Evolutionary conservation across 352 stramenopile species (phyloP).

Genomic region (Pythium angustatum): DNA sequence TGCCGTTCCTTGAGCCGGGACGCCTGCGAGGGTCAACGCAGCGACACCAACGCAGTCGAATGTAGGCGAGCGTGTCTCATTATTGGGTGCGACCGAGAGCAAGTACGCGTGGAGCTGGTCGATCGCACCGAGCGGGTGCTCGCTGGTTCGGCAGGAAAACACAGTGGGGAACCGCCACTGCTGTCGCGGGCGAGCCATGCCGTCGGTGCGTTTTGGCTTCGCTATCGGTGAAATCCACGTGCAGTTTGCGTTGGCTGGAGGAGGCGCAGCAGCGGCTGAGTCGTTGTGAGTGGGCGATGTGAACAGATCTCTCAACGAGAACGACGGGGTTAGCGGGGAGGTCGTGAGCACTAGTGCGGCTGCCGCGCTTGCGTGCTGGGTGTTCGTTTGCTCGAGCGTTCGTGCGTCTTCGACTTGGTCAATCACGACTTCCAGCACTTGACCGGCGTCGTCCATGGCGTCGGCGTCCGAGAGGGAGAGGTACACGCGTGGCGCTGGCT

Average conservation of each 20-base stretch:
- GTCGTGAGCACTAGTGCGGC: not conserved
- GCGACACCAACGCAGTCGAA: not conserved
- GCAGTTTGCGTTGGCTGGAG: not conserved
- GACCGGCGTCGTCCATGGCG: not conserved
- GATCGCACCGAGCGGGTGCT: not conserved
- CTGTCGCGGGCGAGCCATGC: not conserved
- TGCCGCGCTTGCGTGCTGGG: not conserved
- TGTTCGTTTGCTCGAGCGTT: not conserved
- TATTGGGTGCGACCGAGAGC: not conserved
- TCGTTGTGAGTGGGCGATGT: not conserved
- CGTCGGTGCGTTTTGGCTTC: not conserved
- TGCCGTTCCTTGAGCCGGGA: not conserved
- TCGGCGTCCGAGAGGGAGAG: constrained; percentile 15
- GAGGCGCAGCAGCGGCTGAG: not conserved
- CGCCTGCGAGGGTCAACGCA: not conserved
- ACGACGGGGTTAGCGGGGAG: not conserved
- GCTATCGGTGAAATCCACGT: constrained; percentile 22
- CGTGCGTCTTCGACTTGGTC: not conserved
- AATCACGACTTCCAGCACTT: constrained; percentile 17
- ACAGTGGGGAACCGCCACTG: constrained; percentile 20
- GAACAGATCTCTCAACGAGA: not conserved
- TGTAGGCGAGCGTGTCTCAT: not conserved
- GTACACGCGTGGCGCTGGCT: constrained; percentile 4
- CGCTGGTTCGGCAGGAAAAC: not conserved
- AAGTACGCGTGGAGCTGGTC: not conserved